phyloP scores from a whole-genome alignment of 768 basidiomycete genomes.

The Auriscalpium microsporum region DNA sequence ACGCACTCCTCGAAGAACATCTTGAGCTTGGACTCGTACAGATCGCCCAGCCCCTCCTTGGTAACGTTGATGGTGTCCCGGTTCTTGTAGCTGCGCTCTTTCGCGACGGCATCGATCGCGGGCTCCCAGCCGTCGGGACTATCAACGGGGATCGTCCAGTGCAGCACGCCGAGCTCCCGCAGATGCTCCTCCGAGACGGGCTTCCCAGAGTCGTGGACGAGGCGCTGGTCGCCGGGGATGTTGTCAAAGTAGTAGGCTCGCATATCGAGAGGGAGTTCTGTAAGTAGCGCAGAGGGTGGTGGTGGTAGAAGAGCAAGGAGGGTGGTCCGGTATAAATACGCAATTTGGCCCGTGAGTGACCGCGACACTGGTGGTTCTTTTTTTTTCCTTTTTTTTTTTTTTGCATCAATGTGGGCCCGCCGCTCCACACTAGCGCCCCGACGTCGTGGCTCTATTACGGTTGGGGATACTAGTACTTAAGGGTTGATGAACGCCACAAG shows the following conservation, averaged over 20 bases:
- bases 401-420: too few relatives aligned
- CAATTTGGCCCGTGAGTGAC: too few relatives aligned
- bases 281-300: too few relatives aligned
- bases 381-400: too few relatives aligned
- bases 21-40: conserved; percentile 76
- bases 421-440: too few relatives aligned
- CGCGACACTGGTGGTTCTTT: too few relatives aligned
- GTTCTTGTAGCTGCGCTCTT: conserved; percentile 73
- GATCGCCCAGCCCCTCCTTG: conserved; percentile 71
- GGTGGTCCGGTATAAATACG: too few relatives aligned
- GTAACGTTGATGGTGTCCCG: conserved; percentile 73
- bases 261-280: conserved; percentile 31
- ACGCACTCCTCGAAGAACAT: conserved; percentile 73
- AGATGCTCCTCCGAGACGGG: conserved; percentile 45
- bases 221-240: conserved; percentile 71
- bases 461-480: too few relatives aligned
- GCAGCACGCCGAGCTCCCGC: conserved; percentile 49
- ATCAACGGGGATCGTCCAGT: conserved; percentile 60
- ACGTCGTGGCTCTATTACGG: too few relatives aligned
- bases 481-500: too few relatives aligned
- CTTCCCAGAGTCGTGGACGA: conserved; percentile 65
- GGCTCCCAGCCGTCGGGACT: conserved; percentile 35
- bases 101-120: conserved; percentile 54
- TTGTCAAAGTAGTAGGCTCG: conserved; percentile 70
- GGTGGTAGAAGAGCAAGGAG: too few relatives aligned